These are phyloP conservation scores for Cercospora sojina DNA, from an alignment of 2,329 filamentous ascomycete genomes.

Conservation along the genomic window DNA sequence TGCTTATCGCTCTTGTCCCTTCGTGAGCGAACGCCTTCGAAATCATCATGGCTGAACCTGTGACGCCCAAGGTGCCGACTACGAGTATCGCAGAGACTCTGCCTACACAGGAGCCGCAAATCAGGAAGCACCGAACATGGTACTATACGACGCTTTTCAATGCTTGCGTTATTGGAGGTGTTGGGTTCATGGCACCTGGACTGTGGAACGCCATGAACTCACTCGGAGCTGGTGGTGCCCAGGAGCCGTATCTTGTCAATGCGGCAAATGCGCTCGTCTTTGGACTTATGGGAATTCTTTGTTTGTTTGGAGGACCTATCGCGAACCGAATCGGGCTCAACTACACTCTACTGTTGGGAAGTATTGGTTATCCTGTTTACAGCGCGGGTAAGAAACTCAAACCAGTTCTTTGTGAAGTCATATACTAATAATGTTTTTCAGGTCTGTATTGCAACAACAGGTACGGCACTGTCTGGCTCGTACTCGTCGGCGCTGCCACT, in stretches of 20 bases:
- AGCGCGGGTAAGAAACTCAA: conserved; percentile 32
- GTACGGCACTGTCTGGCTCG: conserved; percentile 54
- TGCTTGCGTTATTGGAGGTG: conserved; percentile 53
- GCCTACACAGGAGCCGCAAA: conserved; percentile 11
- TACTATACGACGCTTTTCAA: conserved; percentile 56
- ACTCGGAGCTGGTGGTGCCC: conserved; percentile 54
- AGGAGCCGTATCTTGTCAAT: conserved; percentile 54
- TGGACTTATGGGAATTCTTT: conserved; percentile 49
- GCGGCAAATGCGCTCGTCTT: conserved; percentile 55
- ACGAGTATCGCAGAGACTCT: conserved; percentile 11
- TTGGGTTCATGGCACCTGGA: conserved; percentile 53
- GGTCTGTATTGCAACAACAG: conserved; percentile 53
- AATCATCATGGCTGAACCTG: conserved; percentile 8
- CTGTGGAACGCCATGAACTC: conserved; percentile 59
- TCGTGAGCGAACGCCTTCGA: neutral
- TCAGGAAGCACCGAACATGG: conserved; percentile 39
- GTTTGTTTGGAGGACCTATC: conserved; percentile 50
- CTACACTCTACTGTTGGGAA: conserved; percentile 48
- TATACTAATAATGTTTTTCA: neutral
- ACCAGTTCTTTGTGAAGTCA: neutral
- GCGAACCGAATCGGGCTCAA: conserved; percentile 52
- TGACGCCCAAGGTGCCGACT: conserved; percentile 11
- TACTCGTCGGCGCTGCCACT: conserved; percentile 50
- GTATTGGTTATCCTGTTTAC: conserved; percentile 52
- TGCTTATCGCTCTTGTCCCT: neutral